phyloP scores from a whole-genome alignment of 2,329 filamentous ascomycete species.

The Thielaviopsis populi region DNA sequence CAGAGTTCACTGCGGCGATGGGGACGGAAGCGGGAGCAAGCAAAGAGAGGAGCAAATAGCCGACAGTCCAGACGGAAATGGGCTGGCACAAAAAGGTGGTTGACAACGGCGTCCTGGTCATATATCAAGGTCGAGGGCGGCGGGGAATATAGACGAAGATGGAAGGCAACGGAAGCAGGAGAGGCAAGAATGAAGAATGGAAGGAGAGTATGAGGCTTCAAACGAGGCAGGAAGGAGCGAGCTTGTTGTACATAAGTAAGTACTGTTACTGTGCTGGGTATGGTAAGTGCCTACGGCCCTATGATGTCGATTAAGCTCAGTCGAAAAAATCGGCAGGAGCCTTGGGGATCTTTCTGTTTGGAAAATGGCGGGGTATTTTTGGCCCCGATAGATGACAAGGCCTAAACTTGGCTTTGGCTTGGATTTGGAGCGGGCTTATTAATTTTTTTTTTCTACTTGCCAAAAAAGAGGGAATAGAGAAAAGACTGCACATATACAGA shows the following conservation, averaged over 20 bases:
- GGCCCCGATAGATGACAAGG: neutral
- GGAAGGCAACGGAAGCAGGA: neutral
- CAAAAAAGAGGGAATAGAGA: neutral
- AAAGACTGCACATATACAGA: neutral
- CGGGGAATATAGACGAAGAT: neutral
- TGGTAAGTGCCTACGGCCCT: neutral
- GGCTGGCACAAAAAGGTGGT: neutral
- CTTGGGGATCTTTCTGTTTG: neutral
- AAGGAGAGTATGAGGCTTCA: neutral
- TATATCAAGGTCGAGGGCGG: neutral
- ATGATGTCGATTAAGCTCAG: constrained; percentile 3
- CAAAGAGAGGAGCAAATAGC: neutral
- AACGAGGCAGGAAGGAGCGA: neutral
- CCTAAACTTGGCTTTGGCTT: neutral
- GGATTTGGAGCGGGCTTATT: neutral
- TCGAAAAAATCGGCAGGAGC: constrained; percentile 6
- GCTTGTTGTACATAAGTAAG: neutral
- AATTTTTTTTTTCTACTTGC: neutral
- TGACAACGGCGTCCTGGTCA: neutral
- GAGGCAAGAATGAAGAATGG: neutral
- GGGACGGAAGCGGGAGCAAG: neutral
- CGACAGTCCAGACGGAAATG: neutral
- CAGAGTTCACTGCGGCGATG: neutral
- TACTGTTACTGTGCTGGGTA: neutral
- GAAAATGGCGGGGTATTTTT: constrained; percentile 3